Percentiles rank a stretch among this genome's conserved stretches.
These are phyloP conservation scores for Macroventuria anomochaeta DNA, from an alignment of 2,329 filamentous ascomycete genomes.

Conservation along the genomic window DNA sequence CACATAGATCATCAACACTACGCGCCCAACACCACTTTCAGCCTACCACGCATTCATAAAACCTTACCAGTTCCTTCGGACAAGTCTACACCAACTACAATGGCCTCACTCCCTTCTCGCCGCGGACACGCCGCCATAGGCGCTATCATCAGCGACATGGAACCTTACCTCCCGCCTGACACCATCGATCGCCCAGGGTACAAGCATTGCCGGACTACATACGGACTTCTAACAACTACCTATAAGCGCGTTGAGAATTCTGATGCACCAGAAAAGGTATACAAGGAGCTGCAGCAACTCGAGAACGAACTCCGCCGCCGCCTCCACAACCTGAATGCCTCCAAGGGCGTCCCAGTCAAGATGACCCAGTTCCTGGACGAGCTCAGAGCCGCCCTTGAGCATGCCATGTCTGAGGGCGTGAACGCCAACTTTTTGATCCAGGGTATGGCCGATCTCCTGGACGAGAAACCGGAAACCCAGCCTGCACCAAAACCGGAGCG, in stretches of 20 bases:
- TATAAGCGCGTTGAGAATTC: slow-evolving; percentile 21
- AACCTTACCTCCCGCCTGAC: slow-evolving; percentile 25
- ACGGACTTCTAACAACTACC: slow-evolving; percentile 25
- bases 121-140: slow-evolving; percentile 24
- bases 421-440: slow-evolving; percentile 17
- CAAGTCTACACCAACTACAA: background rate
- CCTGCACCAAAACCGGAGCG: slow-evolving; percentile 19
- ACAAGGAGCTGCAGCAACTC: slow-evolving; percentile 26
- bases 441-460: slow-evolving; percentile 14
- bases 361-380: slow-evolving; percentile 27
- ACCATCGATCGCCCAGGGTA: slow-evolving; percentile 23
- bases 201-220: slow-evolving; percentile 25
- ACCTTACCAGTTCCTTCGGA: background rate
- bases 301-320: slow-evolving; percentile 24
- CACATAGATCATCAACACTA: background rate
- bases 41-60: background rate
- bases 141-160: slow-evolving; percentile 29
- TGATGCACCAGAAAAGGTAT: slow-evolving; percentile 19
- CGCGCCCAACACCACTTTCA: background rate
- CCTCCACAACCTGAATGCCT: slow-evolving; percentile 21
- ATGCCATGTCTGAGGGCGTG: slow-evolving; percentile 18
- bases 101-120: slow-evolving; percentile 1
- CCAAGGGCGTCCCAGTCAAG: slow-evolving; percentile 26
- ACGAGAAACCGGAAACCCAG: slow-evolving; percentile 10
- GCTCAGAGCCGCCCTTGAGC: slow-evolving; percentile 20